Conservation (phyloP, 139 green algal species). For the Haematococcus sp. region DNA sequence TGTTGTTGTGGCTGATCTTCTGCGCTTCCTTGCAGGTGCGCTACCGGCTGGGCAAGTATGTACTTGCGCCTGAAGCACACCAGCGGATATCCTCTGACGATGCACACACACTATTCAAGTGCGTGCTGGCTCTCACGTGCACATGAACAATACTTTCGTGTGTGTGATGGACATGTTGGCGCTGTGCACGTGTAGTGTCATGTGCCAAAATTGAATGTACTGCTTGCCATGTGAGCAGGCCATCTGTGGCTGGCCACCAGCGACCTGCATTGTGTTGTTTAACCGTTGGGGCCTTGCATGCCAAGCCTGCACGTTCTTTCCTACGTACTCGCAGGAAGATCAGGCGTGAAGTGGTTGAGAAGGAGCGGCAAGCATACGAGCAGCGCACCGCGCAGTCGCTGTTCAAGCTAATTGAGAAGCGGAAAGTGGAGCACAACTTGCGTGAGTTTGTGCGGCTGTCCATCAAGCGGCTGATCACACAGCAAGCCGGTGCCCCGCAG, state of each 20-base stretch:
- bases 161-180: too few relatives aligned
- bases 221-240: too few relatives aligned
- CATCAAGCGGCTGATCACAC: constrained; percentile 35
- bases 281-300: too few relatives aligned
- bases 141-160: too few relatives aligned
- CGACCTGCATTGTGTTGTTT: too few relatives aligned
- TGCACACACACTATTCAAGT: constrained; percentile 37
- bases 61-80: constrained; percentile 61
- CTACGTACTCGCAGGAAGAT: constrained; percentile 50
- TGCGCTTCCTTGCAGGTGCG: not conserved
- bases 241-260: too few relatives aligned
- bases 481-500: too few relatives aligned
- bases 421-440: constrained; percentile 72
- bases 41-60: constrained; percentile 16
- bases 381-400: constrained; percentile 36
- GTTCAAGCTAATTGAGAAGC: constrained; percentile 60
- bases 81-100: constrained; percentile 46
- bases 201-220: too few relatives aligned
- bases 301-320: too few relatives aligned
- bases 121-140: constrained; percentile 6
- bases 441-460: constrained; percentile 61
- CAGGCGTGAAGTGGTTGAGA: constrained; percentile 54
- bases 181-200: too few relatives aligned
- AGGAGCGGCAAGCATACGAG: constrained; percentile 62
- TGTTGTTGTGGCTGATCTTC: too few relatives aligned